These are phyloP conservation scores for Cladosporium phlei DNA, from an alignment of 2,329 filamentous ascomycete species.

Conservation along the genomic window DNA sequence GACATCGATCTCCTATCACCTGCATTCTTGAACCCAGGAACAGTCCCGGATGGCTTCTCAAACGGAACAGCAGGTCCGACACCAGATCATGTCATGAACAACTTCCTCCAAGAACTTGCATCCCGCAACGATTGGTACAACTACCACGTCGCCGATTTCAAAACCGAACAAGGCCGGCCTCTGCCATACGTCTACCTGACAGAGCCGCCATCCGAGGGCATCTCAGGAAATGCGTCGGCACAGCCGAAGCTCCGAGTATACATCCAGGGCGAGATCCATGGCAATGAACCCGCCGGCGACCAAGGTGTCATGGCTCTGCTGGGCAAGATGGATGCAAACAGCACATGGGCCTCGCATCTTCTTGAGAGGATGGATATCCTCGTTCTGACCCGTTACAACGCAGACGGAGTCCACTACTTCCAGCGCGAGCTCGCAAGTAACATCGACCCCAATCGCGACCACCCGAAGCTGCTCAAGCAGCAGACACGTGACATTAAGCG, in stretches of 20 bases:
- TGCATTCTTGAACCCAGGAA: constrained; percentile 28
- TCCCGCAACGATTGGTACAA: constrained; percentile 19
- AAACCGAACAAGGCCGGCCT: constrained; percentile 18
- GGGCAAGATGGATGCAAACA: constrained; percentile 33
- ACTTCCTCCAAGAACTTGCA: constrained; percentile 17
- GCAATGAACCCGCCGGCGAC: constrained; percentile 37
- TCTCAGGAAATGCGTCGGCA: background rate
- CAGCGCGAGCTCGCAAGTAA: constrained; percentile 23
- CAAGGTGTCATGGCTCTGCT: constrained; percentile 34
- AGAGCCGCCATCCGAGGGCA: constrained; percentile 9
- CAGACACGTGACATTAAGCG: constrained; percentile 31
- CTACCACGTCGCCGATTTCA: constrained; percentile 17
- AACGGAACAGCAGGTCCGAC: constrained; percentile 33
- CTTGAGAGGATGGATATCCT: constrained; percentile 30
- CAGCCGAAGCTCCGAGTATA: constrained; percentile 32
- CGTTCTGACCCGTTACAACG: constrained; percentile 18
- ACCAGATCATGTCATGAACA: constrained; percentile 22
- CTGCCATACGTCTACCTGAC: constrained; percentile 17
- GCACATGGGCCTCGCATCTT: constrained; percentile 30
- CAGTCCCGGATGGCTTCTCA: constrained; percentile 27
- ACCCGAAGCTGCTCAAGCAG: constrained; percentile 29
- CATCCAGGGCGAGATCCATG: constrained; percentile 36
- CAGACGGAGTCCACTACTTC: constrained; percentile 21
- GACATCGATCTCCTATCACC: constrained; percentile 31
- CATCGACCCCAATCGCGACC: constrained; percentile 20